These are phyloP conservation scores for Zygosaccharomyces rouxii DNA, from an alignment of 805 yeast species.

Conservation along the genomic window DNA sequence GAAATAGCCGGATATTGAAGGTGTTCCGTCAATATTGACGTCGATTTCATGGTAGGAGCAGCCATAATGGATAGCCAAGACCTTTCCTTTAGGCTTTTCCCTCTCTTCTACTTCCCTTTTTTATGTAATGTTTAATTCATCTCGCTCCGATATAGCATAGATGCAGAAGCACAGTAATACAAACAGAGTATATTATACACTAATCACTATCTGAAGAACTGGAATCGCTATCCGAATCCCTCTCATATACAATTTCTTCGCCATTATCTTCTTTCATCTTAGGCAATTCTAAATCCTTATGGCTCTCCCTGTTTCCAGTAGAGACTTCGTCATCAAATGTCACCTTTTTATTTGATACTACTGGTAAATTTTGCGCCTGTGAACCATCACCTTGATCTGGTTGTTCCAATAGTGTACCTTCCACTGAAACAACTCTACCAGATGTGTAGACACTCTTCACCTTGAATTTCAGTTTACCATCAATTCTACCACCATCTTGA, in stretches of 20 bases:
- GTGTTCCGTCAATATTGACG: slow-evolving; percentile 73
- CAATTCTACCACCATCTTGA: slow-evolving; percentile 64
- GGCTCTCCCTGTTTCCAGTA: slow-evolving; percentile 35
- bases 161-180: background rate
- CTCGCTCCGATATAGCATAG: background rate
- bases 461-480: slow-evolving; percentile 75
- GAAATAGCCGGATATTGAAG: slow-evolving; percentile 80
- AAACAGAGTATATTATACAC: background rate
- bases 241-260: slow-evolving; percentile 34
- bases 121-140: background rate
- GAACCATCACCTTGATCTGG: slow-evolving; percentile 30
- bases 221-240: slow-evolving; percentile 29
- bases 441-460: slow-evolving; percentile 68
- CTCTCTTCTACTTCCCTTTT: background rate
- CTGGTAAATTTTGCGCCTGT: slow-evolving; percentile 52
- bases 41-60: slow-evolving; percentile 38
- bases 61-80: slow-evolving; percentile 25
- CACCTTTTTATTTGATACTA: slow-evolving; percentile 45
- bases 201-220: slow-evolving; percentile 26
- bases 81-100: background rate
- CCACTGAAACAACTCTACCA: slow-evolving; percentile 79
- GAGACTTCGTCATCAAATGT: slow-evolving; percentile 46
- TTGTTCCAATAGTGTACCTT: slow-evolving; percentile 66
- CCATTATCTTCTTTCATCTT: slow-evolving; percentile 35
- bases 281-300: slow-evolving; percentile 33